Conservation (phyloP, 2,329 filamentous ascomycete species). For the Colletotrichum shisoi region DNA sequence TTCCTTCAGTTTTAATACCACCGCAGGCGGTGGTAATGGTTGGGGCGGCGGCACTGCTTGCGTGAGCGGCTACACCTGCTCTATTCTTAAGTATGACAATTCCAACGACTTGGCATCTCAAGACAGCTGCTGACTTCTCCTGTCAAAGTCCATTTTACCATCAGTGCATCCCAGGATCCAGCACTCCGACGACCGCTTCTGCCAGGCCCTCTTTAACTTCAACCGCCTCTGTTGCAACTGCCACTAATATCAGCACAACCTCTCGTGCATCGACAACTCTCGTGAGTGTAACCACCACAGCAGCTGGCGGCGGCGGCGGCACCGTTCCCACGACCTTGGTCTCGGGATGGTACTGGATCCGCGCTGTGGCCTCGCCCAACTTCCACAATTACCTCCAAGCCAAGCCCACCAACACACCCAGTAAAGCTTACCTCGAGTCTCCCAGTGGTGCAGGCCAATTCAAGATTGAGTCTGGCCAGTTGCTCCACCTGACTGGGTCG, state of each 20-base stretch:
- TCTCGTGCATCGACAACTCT: slow-evolving; percentile 29
- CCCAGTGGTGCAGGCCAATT: slow-evolving; percentile 66
- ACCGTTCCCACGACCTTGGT: slow-evolving; percentile 53
- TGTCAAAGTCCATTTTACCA: slow-evolving; percentile 28
- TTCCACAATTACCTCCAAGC: slow-evolving; percentile 65
- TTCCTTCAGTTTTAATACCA: not conserved
- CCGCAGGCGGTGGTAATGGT: slow-evolving; percentile 30
- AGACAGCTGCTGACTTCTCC: not conserved
- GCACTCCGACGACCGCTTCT: slow-evolving; percentile 20
- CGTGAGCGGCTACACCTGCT: slow-evolving; percentile 36
- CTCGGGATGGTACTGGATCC: slow-evolving; percentile 64
- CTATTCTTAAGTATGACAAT: slow-evolving; percentile 24
- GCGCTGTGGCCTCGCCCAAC: slow-evolving; percentile 64
- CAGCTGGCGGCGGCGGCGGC: slow-evolving; percentile 15
- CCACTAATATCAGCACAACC: slow-evolving; percentile 12
- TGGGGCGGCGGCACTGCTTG: slow-evolving; percentile 33
- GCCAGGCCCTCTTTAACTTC: slow-evolving; percentile 11
- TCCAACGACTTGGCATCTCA: not conserved
- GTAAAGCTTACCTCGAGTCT: slow-evolving; percentile 60
- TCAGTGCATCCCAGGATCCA: slow-evolving; percentile 35
- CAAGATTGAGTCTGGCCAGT: slow-evolving; percentile 63
- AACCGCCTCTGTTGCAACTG: slow-evolving; percentile 14
- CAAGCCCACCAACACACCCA: slow-evolving; percentile 53
- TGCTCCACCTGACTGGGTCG: slow-evolving; percentile 58
- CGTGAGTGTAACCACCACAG: slow-evolving; percentile 29